A percentile compares a stretch with the other conserved stretches of the same genome.
phyloP scores from a whole-genome alignment of 2,329 filamentous ascomycete genomes.

The Ramichloridium luteum region DNA sequence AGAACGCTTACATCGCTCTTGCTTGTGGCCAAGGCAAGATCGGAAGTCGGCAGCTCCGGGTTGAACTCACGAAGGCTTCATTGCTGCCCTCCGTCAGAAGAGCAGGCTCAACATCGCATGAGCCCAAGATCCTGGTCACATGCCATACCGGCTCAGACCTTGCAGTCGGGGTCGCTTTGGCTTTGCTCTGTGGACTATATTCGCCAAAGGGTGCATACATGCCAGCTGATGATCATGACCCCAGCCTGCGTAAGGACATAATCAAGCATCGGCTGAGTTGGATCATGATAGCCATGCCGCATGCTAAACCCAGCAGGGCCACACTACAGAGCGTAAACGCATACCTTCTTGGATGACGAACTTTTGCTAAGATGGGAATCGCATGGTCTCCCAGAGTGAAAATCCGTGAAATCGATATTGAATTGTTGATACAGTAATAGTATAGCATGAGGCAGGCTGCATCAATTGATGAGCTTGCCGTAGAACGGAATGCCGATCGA shows the following conservation, averaged over 20 bases:
- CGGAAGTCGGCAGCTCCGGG: slow-evolving; percentile 71
- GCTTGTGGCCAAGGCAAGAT: slow-evolving; percentile 60
- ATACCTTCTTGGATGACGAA: slow-evolving; percentile 55
- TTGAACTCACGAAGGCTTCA: slow-evolving; percentile 53
- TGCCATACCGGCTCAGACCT: slow-evolving; percentile 73
- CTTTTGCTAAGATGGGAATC: no score
- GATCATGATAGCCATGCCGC: slow-evolving; percentile 67
- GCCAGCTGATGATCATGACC: slow-evolving; percentile 5
- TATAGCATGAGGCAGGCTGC: no score
- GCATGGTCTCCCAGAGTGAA: no score
- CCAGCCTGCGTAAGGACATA: slow-evolving; percentile 50
- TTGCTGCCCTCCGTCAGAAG: no score
- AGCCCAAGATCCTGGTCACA: slow-evolving; percentile 43
- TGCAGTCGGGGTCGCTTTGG: slow-evolving; percentile 64
- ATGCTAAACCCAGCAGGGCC: slow-evolving; percentile 69
- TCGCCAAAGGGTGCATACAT: slow-evolving; percentile 43
- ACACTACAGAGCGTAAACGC: slow-evolving; percentile 88
- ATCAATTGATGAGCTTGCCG: slow-evolving; percentile 52
- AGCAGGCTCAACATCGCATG: no score
- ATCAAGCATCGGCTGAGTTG: slow-evolving; percentile 70
- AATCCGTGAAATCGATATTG: no score
- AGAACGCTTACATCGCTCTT: slow-evolving; percentile 42
- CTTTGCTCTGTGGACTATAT: slow-evolving; percentile 63
- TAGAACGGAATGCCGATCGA: slow-evolving; percentile 69
- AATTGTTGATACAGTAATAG: no score